Base-by-base conservation (phyloP, 805 yeast species). In the Myxozyma mucilagina region DNA sequence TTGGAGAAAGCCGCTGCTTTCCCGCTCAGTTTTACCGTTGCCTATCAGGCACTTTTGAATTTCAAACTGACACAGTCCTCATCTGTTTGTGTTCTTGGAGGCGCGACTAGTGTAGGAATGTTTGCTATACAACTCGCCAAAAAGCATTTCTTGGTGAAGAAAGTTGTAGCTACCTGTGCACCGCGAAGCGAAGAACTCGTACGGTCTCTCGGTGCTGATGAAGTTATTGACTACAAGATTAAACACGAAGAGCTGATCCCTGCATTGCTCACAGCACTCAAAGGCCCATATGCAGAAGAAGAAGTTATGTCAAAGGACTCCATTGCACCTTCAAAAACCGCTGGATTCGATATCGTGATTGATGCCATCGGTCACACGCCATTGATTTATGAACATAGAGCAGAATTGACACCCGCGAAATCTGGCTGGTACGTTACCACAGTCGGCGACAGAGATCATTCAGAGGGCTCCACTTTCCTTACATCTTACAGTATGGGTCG, bases 21-120 rank as follows among this genome's bases (percentile, higher is more conserved):
- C 74, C 87, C 90, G 0, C 73, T 86, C 65, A 86, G 83, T 0
- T 83, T 80, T 65, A 83, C 84, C 18, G 86, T 96, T 3, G 92
- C 93, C 0, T 78, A 69, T 65, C 70, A 76, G 52, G 69, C 78
- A 53, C 71, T 80, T 35, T 69, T 71, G 8, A 60, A 68, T 6
- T 76, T 78, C 59, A 71, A 73, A 38, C 73, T 82, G 20, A 76
- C 75, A 42, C 76, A 76, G 10, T 76, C 76, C 9, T 76, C 83
- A 4, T 80, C 78, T 60, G 82, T 87, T 3, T 76, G 88, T 51
- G 79, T 89, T 20, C 75, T 87, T 50, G 96, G 96, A 42, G 93
- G 87, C 31, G 85, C 88, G 8, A 84, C 96, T 1, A 74, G 86
- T 13, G 91, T 87, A 14, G 91, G 92, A 24, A 70, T 79, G 34